Percentiles rank a stretch among this genome's conserved stretches.
These are phyloP conservation scores for Pythium folliculosum DNA, from an alignment of 352 stramenopile species.

Conservation along the genomic window DNA sequence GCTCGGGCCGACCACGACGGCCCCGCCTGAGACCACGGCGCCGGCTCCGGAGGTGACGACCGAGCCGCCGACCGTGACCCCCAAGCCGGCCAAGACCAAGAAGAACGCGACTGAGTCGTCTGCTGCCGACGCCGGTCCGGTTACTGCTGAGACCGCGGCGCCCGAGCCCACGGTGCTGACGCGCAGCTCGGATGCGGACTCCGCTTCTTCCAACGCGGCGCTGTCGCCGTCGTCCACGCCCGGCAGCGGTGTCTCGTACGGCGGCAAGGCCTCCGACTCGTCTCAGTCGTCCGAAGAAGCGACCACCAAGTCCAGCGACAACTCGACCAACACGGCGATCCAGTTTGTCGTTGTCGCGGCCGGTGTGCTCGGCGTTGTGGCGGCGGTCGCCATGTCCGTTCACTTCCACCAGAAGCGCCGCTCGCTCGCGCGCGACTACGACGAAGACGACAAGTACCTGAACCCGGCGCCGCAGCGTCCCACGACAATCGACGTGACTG, in stretches of 20 bases:
- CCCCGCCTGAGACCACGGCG: background rate
- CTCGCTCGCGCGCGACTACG: conserved; percentile 11
- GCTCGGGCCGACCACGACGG: background rate
- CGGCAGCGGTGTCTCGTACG: conserved; percentile 11
- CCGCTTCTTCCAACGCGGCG: background rate
- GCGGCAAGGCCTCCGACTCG: conserved; percentile 6
- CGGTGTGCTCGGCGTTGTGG: conserved; percentile 17
- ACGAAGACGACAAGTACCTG: conserved; percentile 27
- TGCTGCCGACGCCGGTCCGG: background rate
- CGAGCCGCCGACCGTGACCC: conserved; percentile 7
- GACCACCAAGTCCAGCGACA: conserved; percentile 1
- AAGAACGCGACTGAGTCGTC: conserved; percentile 7
- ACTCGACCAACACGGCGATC: conserved; percentile 1
- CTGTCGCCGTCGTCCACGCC: conserved; percentile 3
- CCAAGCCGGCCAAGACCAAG: conserved; percentile 7
- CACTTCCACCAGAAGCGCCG: conserved; percentile 16
- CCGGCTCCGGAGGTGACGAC: conserved; percentile 6
- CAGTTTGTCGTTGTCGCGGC: conserved; percentile 17
- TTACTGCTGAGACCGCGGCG: background rate
- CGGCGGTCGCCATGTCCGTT: conserved; percentile 15
- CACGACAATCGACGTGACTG: conserved; percentile 7
- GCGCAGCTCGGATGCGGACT: background rate
- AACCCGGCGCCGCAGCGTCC: conserved; percentile 12
- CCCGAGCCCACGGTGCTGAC: background rate
- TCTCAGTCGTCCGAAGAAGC: background rate